Evolutionary conservation across 805 yeast genomes (phyloP).

Genomic region (Priceomyces fermenticarens): DNA sequence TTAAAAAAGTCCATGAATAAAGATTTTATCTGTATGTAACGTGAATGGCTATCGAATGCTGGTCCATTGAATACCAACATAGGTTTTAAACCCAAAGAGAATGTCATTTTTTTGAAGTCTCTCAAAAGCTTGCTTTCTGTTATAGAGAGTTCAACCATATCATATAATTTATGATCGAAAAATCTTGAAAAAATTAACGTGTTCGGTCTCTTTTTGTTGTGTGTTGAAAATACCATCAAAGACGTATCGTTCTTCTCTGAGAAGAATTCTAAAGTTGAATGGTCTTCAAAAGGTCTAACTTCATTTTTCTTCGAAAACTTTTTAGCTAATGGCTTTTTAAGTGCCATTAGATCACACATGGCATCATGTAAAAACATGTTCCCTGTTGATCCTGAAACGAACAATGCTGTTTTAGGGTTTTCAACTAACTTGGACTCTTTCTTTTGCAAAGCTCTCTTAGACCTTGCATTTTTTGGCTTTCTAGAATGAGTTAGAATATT

Average conservation of each 20-base stretch:
- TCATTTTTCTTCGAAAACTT: constrained; percentile 88
- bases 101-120: constrained; percentile 79
- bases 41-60: constrained; percentile 85
- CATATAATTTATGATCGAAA: constrained; percentile 85
- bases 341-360: constrained; percentile 81
- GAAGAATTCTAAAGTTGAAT: constrained; percentile 80
- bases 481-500: constrained; percentile 8
- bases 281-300: constrained; percentile 89
- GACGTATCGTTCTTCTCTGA: constrained; percentile 94
- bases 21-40: constrained; percentile 80
- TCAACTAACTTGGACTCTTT: constrained; percentile 86
- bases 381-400: constrained; percentile 84
- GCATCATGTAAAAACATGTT: constrained; percentile 82
- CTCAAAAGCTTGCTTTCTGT: constrained; percentile 63
- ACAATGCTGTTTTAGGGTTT: constrained; percentile 84
- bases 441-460: constrained; percentile 90
- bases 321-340: constrained; percentile 88
- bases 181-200: constrained; percentile 85
- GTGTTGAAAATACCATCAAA: constrained; percentile 70
- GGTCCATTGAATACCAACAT: constrained; percentile 92
- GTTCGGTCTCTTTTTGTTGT: constrained; percentile 90
- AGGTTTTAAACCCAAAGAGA: constrained; percentile 88
- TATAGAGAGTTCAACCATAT: constrained; percentile 86
- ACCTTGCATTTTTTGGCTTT: constrained; percentile 91
- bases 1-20: constrained; percentile 87